Percentiles rank a stretch among this genome's conserved stretches.
Evolutionary conservation across 441 rosid genomes (phyloP).

Genomic region (Gossypium davidsonii): DNA sequence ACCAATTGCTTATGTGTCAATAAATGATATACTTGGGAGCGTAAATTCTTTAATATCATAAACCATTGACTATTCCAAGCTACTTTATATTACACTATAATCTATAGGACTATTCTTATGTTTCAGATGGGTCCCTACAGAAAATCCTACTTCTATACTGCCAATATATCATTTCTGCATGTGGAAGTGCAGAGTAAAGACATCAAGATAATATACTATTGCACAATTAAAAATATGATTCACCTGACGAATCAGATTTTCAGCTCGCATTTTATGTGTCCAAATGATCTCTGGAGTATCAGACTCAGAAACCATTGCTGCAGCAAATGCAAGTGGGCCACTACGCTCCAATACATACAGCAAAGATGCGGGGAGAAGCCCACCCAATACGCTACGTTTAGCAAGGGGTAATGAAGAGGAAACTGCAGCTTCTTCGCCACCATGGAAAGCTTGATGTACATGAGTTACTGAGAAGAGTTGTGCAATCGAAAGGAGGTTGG

Average conservation of each 20-base stretch:
- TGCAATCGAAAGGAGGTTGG: conserved; percentile 86
- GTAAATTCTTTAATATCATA: background rate
- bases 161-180: conserved; percentile 8
- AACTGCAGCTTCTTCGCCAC: conserved; percentile 99
- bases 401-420: conserved; percentile 95
- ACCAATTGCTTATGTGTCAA: background rate
- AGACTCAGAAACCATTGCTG: conserved; percentile 99
- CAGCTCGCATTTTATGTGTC: conserved; percentile 99
- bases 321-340: conserved; percentile 96
- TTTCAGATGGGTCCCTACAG: background rate
- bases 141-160: conserved; percentile 1
- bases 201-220: conserved; percentile 14
- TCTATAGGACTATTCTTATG: background rate
- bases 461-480: conserved; percentile 94
- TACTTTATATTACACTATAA: background rate
- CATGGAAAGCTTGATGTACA: conserved; percentile 99
- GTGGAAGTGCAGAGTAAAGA: conserved; percentile 7
- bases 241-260: conserved; percentile 93
- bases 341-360: conserved; percentile 97
- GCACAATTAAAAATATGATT: conserved; percentile 14
- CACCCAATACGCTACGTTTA: conserved; percentile 97
- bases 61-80: background rate
- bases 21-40: background rate
- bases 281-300: conserved; percentile 99
- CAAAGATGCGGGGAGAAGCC: conserved; percentile 97